These are phyloP conservation scores for Wickerhamomyces ciferrii DNA, from an alignment of 805 yeast genomes.

Conservation along the genomic window DNA sequence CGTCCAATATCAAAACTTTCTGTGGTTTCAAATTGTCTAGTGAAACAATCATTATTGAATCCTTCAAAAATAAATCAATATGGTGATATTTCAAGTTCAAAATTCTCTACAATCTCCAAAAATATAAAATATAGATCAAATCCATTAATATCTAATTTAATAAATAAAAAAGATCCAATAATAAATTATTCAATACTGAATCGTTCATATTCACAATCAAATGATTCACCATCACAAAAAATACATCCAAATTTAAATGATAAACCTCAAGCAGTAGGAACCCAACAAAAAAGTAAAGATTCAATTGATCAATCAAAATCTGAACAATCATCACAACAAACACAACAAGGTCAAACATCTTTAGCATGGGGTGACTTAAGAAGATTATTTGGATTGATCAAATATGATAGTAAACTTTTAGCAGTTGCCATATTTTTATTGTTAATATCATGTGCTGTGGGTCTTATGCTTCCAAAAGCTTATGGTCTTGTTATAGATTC, in stretches of 20 bases:
- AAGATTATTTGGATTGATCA: conserved; percentile 37
- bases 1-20: not conserved
- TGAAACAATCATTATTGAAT: not conserved
- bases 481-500: conserved; percentile 53
- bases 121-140: not conserved
- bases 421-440: conserved; percentile 37
- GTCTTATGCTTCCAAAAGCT: conserved; percentile 49
- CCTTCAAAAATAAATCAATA: not conserved
- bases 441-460: conserved; percentile 40
- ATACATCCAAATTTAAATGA: not conserved
- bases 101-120: not conserved
- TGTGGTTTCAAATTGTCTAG: not conserved
- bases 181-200: not conserved
- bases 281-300: not conserved
- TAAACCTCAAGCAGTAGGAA: not conserved
- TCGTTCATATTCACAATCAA: not conserved
- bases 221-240: not conserved
- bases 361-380: conserved; percentile 21
- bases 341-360: not conserved
- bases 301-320: not conserved
- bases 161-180: no score
- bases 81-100: not conserved
- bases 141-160: not conserved
- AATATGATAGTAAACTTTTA: conserved; percentile 39
- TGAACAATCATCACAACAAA: not conserved